Evolutionary conservation across 495 filamentous ascomycete genomes (phyloP).

Genomic region (Neurospora hispaniola): DNA sequence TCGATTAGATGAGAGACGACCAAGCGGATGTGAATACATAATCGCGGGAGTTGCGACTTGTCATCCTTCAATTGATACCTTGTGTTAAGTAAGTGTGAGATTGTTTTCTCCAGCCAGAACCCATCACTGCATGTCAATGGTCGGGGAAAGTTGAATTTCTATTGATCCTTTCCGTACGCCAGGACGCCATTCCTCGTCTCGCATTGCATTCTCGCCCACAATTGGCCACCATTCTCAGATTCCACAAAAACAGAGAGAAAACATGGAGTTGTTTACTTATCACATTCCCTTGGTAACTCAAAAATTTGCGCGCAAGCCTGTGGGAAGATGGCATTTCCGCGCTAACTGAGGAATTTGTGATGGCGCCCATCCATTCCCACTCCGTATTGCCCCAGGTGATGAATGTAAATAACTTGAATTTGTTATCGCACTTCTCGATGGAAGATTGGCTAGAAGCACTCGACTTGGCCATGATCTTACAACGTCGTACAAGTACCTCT

Average conservation of each 20-base stretch:
- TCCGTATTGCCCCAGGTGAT: background rate
- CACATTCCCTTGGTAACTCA: background rate
- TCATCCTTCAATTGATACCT: background rate
- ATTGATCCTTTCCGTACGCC: background rate
- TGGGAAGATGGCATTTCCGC: background rate
- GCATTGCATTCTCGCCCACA: background rate
- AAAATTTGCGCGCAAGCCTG: background rate
- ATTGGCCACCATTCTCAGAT: no score
- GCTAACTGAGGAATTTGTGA: background rate
- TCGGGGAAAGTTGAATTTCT: background rate
- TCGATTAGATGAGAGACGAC: background rate
- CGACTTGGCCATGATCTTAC: background rate
- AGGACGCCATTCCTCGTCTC: background rate
- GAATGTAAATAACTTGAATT: background rate
- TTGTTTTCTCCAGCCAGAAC: background rate
- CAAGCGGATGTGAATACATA: background rate
- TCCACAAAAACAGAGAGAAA: no score
- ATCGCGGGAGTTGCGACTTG: background rate
- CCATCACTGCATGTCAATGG: background rate
- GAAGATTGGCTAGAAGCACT: no score
- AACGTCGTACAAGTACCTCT: background rate
- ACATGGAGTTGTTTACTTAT: background rate
- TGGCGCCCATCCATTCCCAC: background rate
- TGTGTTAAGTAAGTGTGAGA: background rate
- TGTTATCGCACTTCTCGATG: background rate